A percentile compares a stretch with the other conserved stretches of the same genome.
Evolutionary conservation across 495 filamentous ascomycete species (phyloP).

Genomic region (Platismatia glauca): DNA sequence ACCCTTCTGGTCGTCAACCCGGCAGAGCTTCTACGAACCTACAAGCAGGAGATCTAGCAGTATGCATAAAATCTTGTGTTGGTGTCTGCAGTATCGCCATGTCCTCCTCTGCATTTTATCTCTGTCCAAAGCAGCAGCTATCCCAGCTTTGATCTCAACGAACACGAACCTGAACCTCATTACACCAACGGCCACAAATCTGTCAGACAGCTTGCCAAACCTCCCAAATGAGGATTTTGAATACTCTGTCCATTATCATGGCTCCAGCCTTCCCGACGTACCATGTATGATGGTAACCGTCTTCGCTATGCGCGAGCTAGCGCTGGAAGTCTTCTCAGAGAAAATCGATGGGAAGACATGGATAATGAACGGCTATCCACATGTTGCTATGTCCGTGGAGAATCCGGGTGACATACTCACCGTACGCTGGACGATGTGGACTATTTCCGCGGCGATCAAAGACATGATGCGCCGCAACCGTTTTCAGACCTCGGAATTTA

Average conservation of each 20-base stretch:
- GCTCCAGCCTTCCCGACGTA: background rate
- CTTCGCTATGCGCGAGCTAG: background rate
- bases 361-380: background rate
- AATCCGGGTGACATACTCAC: background rate
- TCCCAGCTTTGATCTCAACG: background rate
- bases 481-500: no score
- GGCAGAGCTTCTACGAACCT: no score
- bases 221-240: background rate
- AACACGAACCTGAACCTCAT: background rate
- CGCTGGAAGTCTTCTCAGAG: background rate
- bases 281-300: background rate
- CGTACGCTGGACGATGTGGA: background rate
- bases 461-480: background rate
- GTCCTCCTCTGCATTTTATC: background rate
- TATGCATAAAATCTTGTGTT: background rate
- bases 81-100: background rate
- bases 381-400: background rate
- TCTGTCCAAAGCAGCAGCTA: background rate
- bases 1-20: no score
- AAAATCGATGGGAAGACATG: background rate
- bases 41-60: no score
- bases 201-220: background rate
- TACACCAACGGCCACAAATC: background rate
- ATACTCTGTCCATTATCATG: background rate
- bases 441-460: background rate